Conservation (phyloP, 768 basidiomycete genomes). For the Podaxis sp. region DNA sequence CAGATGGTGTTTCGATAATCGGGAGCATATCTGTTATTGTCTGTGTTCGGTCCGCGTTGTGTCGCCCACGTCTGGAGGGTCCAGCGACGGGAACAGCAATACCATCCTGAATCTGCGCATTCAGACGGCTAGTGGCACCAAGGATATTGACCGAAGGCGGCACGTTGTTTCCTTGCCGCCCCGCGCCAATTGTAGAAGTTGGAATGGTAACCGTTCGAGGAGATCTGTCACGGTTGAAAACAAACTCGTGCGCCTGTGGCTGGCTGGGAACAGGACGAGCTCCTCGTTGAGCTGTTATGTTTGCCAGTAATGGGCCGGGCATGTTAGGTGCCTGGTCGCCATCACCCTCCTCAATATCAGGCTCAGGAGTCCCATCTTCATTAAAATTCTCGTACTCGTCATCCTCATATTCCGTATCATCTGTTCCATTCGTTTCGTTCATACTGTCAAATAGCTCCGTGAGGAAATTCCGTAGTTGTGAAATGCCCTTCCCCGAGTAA, state of each 20-base stretch:
- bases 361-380: conserved; percentile 45
- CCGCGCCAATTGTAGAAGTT: conserved; percentile 18
- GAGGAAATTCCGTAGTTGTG: conserved; percentile 75
- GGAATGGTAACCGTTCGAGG: conserved; percentile 22
- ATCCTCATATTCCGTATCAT: conserved; percentile 62
- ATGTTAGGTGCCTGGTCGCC: conserved; percentile 23
- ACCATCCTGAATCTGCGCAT: conserved; percentile 27
- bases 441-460: conserved; percentile 73
- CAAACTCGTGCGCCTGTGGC: conserved; percentile 29
- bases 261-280: conserved; percentile 5
- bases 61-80: conserved; percentile 36
- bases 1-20: conserved; percentile 51
- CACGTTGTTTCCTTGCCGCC: conserved; percentile 12
- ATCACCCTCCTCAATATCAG: conserved; percentile 31
- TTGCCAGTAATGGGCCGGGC: conserved; percentile 17
- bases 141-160: conserved; percentile 29
- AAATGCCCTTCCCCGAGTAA: conserved; percentile 89
- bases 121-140: conserved; percentile 29
- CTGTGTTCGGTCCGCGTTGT: conserved; percentile 27
- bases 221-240: conserved; percentile 30
- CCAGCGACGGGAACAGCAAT: conserved; percentile 24
- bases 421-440: conserved; percentile 66
- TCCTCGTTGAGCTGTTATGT: conserved; percentile 14
- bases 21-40: conserved; percentile 47
- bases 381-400: conserved; percentile 48